Conservation (phyloP, 768 basidiomycete species). For the Gautieria morchelliformis region DNA sequence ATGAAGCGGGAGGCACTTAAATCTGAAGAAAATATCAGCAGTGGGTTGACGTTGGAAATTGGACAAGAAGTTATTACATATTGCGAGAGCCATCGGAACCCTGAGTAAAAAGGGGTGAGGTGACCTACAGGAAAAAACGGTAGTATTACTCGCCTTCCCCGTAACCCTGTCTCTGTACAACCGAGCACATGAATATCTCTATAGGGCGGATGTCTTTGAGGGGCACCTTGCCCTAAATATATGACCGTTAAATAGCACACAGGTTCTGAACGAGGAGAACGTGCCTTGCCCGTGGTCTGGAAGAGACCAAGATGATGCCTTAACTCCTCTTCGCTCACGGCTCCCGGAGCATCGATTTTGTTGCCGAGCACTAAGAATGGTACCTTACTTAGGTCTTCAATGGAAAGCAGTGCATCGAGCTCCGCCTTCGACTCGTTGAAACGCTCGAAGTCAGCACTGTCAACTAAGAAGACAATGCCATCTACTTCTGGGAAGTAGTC, state of each 20-base stretch:
- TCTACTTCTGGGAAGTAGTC: conserved; percentile 99
- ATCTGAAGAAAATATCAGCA: conserved; percentile 12
- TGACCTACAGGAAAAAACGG: neutral
- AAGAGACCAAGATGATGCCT: conserved; percentile 92
- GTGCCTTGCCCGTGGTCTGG: conserved; percentile 98
- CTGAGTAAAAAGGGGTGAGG: conserved; percentile 23
- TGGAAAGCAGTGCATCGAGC: conserved; percentile 89
- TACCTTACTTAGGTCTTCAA: conserved; percentile 91
- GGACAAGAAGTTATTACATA: conserved; percentile 48
- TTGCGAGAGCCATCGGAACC: conserved; percentile 96
- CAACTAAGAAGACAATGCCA: conserved; percentile 96
- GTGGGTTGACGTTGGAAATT: neutral
- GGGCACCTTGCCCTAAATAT: conserved; percentile 83
- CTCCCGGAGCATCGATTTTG: conserved; percentile 98
- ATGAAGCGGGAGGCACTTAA: conserved; percentile 7
- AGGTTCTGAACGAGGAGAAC: conserved; percentile 11
- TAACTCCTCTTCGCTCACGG: conserved; percentile 95
- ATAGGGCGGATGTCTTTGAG: conserved; percentile 95
- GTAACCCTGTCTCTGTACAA: conserved; percentile 97
- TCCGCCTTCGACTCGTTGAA: conserved; percentile 96
- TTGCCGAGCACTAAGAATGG: conserved; percentile 98
- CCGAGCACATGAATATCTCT: conserved; percentile 99
- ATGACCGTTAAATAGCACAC: neutral
- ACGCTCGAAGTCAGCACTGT: conserved; percentile 93
- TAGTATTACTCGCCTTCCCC: conserved; percentile 63